A percentile compares a stretch with the other conserved stretches of the same genome.
Evolutionary conservation across 2,329 filamentous ascomycete genomes (phyloP).

Genomic region (Diplodia corticola): DNA sequence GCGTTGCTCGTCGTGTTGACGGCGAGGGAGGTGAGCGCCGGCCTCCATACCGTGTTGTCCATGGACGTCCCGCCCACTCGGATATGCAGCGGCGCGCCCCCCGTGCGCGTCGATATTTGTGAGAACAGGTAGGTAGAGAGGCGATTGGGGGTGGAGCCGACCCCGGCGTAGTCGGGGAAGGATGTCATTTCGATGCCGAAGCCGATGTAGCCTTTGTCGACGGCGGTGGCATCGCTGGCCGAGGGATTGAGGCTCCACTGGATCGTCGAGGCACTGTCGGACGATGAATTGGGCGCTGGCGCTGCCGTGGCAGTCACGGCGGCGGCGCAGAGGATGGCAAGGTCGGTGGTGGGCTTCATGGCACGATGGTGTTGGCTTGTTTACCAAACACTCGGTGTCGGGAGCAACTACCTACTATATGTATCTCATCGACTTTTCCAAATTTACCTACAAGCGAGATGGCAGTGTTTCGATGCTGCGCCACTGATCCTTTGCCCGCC

Average conservation of each 20-base stretch:
- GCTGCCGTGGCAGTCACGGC: neutral
- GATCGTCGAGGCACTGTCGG: neutral
- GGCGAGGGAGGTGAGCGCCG: neutral
- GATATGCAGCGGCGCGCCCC: neutral
- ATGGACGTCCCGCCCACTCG: neutral
- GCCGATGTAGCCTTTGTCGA: neutral
- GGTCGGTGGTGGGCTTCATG: neutral
- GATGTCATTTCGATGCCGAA: conserved; percentile 1
- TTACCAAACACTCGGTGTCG: too few relatives aligned
- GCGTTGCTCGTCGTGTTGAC: neutral
- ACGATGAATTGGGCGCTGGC: too few relatives aligned
- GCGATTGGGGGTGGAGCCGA: neutral
- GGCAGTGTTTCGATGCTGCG: neutral
- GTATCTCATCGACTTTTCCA: neutral
- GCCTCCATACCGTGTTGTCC: neutral
- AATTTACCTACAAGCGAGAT: neutral
- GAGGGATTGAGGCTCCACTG: neutral
- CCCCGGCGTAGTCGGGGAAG: neutral
- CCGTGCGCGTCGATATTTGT: neutral
- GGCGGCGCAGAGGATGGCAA: neutral
- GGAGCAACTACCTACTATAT: too few relatives aligned
- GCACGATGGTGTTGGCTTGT: neutral
- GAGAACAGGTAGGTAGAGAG: neutral
- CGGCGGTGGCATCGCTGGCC: neutral
- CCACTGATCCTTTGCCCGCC: neutral